A percentile compares a stretch with the other conserved stretches of the same genome.
Conservation (phyloP, 192 early-diverging fungal genomes). For the Coemansia sp. region DNA sequence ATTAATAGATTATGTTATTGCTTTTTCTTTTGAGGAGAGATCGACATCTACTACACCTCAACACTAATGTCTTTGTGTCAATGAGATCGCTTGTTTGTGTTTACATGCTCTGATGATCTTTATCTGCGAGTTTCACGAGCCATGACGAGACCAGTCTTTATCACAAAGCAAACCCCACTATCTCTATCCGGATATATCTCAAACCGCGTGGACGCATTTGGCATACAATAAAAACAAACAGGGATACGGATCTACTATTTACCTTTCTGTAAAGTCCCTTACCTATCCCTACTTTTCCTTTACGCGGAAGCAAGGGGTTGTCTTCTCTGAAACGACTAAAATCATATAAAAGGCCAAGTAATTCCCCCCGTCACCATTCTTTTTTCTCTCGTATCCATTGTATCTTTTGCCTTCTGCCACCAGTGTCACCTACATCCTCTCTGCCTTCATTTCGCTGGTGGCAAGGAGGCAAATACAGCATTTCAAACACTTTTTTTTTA, state of each 20-base stretch:
- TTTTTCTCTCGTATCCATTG: background rate
- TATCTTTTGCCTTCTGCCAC: constrained; percentile 3
- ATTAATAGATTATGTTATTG: background rate
- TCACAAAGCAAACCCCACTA: background rate
- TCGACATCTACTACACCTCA: background rate
- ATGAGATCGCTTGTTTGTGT: background rate
- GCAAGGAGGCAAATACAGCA: background rate
- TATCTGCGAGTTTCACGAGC: background rate
- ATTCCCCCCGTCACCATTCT: background rate
- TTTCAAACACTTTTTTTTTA: background rate
- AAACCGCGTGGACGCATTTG: background rate
- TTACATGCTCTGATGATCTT: background rate
- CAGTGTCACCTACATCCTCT: background rate
- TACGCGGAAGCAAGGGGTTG: background rate
- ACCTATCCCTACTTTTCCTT: background rate
- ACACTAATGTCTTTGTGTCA: background rate
- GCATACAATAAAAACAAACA: too few relatives aligned
- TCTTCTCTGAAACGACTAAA: background rate
- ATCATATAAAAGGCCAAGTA: background rate
- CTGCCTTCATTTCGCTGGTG: background rate
- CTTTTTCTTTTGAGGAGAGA: constrained; percentile 1
- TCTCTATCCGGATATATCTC: background rate
- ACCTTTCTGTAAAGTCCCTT: constrained; percentile 2
- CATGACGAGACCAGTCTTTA: background rate
- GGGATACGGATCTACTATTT: background rate